Conservation (phyloP, 176 grass and related monocot species). For the Cenchrus purpureus region DNA sequence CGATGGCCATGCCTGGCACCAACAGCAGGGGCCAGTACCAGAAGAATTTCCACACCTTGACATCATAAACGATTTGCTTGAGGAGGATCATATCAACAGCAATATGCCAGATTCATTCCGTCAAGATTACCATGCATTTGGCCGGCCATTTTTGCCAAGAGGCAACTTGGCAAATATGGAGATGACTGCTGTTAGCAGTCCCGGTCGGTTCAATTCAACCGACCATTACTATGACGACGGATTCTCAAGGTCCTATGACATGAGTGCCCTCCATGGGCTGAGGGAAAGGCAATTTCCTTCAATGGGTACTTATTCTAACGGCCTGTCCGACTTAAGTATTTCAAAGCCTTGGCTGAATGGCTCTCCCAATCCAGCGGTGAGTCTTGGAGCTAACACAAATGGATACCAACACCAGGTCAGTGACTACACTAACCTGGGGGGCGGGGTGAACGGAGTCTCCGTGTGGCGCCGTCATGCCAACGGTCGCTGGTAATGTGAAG, state of each 20-base stretch:
- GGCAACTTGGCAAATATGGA: conserved; percentile 39
- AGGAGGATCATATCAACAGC: conserved; percentile 68
- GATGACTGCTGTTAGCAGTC: conserved; percentile 44
- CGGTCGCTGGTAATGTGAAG: conserved; percentile 49
- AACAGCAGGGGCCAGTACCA: conserved; percentile 39
- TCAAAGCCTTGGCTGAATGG: conserved; percentile 65
- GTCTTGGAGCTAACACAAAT: conserved; percentile 36
- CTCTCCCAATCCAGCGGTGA: conserved; percentile 24
- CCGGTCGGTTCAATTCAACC: conserved; percentile 37
- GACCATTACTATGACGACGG: conserved; percentile 64
- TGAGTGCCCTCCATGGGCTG: conserved; percentile 39
- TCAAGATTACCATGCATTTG: conserved; percentile 56
- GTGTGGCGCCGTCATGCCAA: conserved; percentile 57
- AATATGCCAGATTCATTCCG: conserved; percentile 39
- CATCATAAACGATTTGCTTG: conserved; percentile 92
- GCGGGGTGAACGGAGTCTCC: conserved; percentile 45
- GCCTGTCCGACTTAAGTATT: conserved; percentile 47
- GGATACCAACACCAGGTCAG: conserved; percentile 46
- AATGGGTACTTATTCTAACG: conserved; percentile 44
- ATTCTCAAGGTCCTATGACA: conserved; percentile 59
- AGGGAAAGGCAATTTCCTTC: conserved; percentile 47
- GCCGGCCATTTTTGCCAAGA: conserved; percentile 49
- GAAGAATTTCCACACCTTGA: conserved; percentile 90
- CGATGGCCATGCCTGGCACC: conserved; percentile 40
- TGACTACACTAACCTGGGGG: conserved; percentile 50